Percentiles rank a stretch among this genome's conserved stretches.
phyloP scores from a whole-genome alignment of 2,329 filamentous ascomycete genomes.

The Pyricularia grisea region DNA sequence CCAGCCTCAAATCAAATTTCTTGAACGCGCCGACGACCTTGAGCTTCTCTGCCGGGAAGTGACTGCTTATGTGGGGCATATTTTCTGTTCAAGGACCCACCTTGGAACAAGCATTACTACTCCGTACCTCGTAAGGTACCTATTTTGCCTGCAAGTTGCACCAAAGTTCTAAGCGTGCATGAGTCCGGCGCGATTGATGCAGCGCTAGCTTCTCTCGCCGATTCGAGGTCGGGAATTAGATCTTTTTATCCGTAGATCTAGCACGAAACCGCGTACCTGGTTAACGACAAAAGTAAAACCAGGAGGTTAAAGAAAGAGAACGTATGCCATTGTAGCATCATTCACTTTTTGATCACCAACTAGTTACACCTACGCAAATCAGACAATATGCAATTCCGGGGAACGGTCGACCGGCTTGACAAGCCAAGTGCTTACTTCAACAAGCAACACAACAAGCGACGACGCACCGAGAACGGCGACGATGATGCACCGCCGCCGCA shows the following conservation, averaged over 20 bases:
- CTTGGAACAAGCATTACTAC: not conserved
- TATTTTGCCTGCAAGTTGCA: not conserved
- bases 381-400: not conserved
- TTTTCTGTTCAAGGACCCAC: not conserved
- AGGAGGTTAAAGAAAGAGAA: not conserved
- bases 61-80: not conserved
- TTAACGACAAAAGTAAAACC: not conserved
- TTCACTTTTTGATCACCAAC: not conserved
- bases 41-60: conserved; percentile 2
- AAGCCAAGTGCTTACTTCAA: conserved; percentile 90
- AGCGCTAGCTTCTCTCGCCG: not conserved
- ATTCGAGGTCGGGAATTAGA: not conserved
- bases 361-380: not conserved
- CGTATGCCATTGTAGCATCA: not conserved
- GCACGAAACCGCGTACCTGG: not conserved
- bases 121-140: too few species aligned
- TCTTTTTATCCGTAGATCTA: too few species aligned
- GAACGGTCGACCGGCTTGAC: conserved; percentile 84
- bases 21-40: not conserved
- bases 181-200: not conserved
- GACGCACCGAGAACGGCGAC: conserved; percentile 50
- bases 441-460: conserved; percentile 61
- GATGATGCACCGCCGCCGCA: conserved; percentile 33
- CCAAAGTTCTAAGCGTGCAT: not conserved
- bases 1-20: conserved; percentile 4